A percentile compares a stretch with the other conserved stretches of the same genome.
Conservation (phyloP, 805 yeast genomes). For the Aciculoconidium aculeatum region DNA sequence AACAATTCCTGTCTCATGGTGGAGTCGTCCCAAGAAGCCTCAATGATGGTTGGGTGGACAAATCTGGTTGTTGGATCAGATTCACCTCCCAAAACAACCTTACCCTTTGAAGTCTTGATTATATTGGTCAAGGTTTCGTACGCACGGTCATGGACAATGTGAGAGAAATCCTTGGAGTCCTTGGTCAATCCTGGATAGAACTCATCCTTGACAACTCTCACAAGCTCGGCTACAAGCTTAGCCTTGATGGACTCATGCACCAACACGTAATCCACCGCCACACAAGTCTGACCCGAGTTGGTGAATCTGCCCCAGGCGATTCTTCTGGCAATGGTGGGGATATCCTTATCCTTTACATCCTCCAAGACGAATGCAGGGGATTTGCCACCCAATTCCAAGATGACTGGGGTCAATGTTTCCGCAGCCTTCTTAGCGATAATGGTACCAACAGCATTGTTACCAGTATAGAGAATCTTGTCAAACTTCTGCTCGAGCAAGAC, state of each 20-base stretch:
- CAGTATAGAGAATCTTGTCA: slow-evolving; percentile 85
- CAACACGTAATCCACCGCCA: slow-evolving; percentile 77
- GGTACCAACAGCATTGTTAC: slow-evolving; percentile 69
- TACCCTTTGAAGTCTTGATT: slow-evolving; percentile 49
- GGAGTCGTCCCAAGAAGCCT: slow-evolving; percentile 60
- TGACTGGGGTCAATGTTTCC: slow-evolving; percentile 71
- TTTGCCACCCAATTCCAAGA: slow-evolving; percentile 89
- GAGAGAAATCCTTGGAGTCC: slow-evolving; percentile 39
- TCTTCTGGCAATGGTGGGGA: slow-evolving; percentile 48
- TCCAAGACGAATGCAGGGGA: slow-evolving; percentile 73
- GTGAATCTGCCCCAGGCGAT: slow-evolving; percentile 71
- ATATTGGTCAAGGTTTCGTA: slow-evolving; percentile 41
- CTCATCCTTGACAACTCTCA: slow-evolving; percentile 34
- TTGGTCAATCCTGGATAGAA: slow-evolving; percentile 38
- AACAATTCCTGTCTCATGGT: slow-evolving; percentile 74
- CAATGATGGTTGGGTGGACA: slow-evolving; percentile 71
- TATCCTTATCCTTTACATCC: slow-evolving; percentile 37
- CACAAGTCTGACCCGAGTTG: slow-evolving; percentile 89
- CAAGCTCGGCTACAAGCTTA: slow-evolving; percentile 40
- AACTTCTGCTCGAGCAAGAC: slow-evolving; percentile 55
- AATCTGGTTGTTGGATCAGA: slow-evolving; percentile 36
- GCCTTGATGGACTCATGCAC: slow-evolving; percentile 57
- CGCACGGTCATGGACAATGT: slow-evolving; percentile 52
- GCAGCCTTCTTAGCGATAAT: slow-evolving; percentile 79
- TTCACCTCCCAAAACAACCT: slow-evolving; percentile 43